Percentiles rank a stretch among this genome's conserved stretches.
phyloP scores from a whole-genome alignment of 176 grass and related monocot species.

The Elymus sibiricus region DNA sequence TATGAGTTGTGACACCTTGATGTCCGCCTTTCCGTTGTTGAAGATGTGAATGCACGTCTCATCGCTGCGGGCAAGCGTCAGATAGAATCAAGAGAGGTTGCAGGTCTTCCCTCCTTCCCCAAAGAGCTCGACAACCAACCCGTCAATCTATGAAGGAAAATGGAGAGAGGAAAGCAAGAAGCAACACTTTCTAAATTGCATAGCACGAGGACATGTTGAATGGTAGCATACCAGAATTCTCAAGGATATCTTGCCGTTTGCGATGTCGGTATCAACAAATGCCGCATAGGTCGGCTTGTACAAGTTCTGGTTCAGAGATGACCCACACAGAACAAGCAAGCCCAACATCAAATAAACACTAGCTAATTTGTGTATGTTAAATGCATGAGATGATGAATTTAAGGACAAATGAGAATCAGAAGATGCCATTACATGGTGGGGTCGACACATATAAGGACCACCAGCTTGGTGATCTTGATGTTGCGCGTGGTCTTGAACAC shows the following conservation, averaged over 20 bases:
- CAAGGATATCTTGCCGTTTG: constrained; percentile 53
- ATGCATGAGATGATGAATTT: not conserved
- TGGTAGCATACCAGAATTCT: constrained; percentile 48
- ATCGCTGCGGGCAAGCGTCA: constrained; percentile 37
- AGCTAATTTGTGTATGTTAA: not conserved
- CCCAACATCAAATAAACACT: not conserved
- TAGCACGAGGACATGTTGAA: not conserved
- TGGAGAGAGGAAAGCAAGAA: not conserved
- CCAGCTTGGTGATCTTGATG: constrained; percentile 18
- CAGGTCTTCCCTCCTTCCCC: constrained; percentile 54
- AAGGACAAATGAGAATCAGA: not conserved
- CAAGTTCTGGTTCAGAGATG: constrained; percentile 34
- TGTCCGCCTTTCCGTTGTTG: constrained; percentile 54
- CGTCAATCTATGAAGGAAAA: constrained; percentile 36
- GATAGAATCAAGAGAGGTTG: constrained; percentile 62
- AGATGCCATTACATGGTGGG: constrained; percentile 28
- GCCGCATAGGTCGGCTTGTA: constrained; percentile 71
- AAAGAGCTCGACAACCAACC: constrained; percentile 76
- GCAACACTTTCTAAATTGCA: not conserved
- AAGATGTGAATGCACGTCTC: constrained; percentile 56
- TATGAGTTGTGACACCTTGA: constrained; percentile 7
- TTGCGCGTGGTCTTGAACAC: constrained; percentile 21
- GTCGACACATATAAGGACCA: constrained; percentile 79
- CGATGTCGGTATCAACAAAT: constrained; percentile 47
- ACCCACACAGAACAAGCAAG: constrained; percentile 19